A percentile compares a stretch with the other conserved stretches of the same genome.
Conservation (phyloP, 2,329 filamentous ascomycete genomes). For the Xylariaceae sp. region DNA sequence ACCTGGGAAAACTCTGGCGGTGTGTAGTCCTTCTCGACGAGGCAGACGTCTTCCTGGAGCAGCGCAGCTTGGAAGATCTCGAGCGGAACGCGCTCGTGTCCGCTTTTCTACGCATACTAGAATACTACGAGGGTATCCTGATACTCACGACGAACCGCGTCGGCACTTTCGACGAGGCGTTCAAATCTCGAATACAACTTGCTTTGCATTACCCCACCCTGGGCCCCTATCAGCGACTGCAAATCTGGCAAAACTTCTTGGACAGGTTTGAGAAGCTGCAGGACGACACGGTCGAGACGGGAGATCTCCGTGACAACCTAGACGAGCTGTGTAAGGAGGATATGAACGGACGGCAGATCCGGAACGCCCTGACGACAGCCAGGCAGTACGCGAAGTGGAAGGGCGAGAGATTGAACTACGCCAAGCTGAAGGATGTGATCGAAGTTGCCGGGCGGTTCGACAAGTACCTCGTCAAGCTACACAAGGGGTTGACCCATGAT, state of each 20-base stretch:
- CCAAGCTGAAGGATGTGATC: slow-evolving; percentile 1
- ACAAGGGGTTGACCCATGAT: neutral
- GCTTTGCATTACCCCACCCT: slow-evolving; percentile 21
- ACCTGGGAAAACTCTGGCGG: slow-evolving; percentile 22
- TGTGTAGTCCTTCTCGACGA: slow-evolving; percentile 20
- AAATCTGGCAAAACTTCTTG: slow-evolving; percentile 23
- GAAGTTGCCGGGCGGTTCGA: slow-evolving; percentile 1
- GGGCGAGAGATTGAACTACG: neutral
- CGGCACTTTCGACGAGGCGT: slow-evolving; percentile 24
- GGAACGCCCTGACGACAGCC: slow-evolving; percentile 34
- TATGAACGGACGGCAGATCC: slow-evolving; percentile 43
- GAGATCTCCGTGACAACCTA: slow-evolving; percentile 17
- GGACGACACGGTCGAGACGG: slow-evolving; percentile 1
- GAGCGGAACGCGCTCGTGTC: slow-evolving; percentile 23
- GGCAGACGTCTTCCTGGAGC: slow-evolving; percentile 20
- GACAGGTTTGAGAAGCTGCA: neutral
- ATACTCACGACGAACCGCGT: slow-evolving; percentile 40
- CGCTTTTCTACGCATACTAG: slow-evolving; percentile 37
- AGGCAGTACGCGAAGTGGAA: slow-evolving; percentile 1
- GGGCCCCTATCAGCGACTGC: slow-evolving; percentile 3
- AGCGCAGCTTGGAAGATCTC: slow-evolving; percentile 16
- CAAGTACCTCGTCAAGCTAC: neutral
- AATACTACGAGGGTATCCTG: slow-evolving; percentile 42
- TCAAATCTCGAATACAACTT: slow-evolving; percentile 22
- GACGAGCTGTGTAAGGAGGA: slow-evolving; percentile 33